A percentile compares a stretch with the other conserved stretches of the same genome.
Conservation (phyloP, 495 filamentous ascomycete genomes). For the Coniosporium apollinis region DNA sequence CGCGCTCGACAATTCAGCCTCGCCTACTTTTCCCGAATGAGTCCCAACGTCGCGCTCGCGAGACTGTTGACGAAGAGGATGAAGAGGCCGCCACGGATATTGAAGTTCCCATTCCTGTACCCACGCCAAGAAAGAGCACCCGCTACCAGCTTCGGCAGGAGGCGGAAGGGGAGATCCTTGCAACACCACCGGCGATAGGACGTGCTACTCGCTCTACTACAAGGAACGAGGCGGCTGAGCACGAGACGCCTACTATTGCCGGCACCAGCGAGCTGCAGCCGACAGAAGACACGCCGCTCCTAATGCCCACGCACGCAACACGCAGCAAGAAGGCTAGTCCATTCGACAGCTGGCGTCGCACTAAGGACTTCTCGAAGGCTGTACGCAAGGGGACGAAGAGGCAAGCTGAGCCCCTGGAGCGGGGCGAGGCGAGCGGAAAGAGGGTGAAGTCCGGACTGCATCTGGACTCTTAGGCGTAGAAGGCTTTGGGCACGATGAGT, state of each 20-base stretch:
- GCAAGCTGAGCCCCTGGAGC: slow-evolving; percentile 3
- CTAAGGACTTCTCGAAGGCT: slow-evolving; percentile 4
- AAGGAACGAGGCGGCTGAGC: neutral
- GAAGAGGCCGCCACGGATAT: slow-evolving; percentile 34
- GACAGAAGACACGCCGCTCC: neutral
- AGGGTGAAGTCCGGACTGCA: too few relatives aligned
- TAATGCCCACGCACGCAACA: neutral
- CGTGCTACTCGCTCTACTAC: slow-evolving; percentile 2
- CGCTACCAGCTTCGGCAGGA: neutral
- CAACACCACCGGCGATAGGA: slow-evolving; percentile 4
- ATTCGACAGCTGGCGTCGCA: slow-evolving; percentile 14
- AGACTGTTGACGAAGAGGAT: slow-evolving; percentile 17
- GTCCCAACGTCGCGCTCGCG: slow-evolving; percentile 19
- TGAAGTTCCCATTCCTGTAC: slow-evolving; percentile 13
- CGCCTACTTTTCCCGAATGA: slow-evolving; percentile 63
- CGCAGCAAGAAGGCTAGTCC: slow-evolving; percentile 7
- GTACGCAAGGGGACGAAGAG: slow-evolving; percentile 6
- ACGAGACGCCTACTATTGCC: neutral
- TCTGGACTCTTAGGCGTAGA: too few relatives aligned
- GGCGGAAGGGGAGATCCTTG: neutral
- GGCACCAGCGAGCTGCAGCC: neutral
- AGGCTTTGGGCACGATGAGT: too few relatives aligned
- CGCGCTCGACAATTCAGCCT: slow-evolving; percentile 63
- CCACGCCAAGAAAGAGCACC: neutral
- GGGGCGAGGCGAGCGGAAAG: slow-evolving; percentile 5